Base-by-base conservation (phyloP, 768 basidiomycete species). In the Tulasnella sp. region DNA sequence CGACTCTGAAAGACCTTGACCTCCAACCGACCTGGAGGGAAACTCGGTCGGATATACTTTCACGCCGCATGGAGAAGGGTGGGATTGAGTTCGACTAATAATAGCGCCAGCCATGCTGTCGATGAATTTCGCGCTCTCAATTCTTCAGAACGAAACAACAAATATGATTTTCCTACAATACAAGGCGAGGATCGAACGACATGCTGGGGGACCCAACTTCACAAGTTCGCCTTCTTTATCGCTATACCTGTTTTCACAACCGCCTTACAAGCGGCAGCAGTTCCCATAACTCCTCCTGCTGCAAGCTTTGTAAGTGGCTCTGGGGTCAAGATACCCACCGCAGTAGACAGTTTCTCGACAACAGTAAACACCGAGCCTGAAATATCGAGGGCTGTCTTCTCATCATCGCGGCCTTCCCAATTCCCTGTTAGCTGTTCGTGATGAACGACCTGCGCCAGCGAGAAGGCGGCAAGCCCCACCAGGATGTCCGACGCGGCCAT, bases 381-480 rank as follows among this genome's bases (percentile, higher is more conserved):
- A 24, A 73, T 73, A n/a, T 34, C 31, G n/a, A 73, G 72, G 22
- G 72, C 72, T 1, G 72, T 73, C 37, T 40, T 44, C 24, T 37
- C 37, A 37, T 44, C 72, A 14, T 73, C 22, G 34, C 72, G 72
- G 18, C 72, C 72, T 22, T 40, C 24, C 37, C 37, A 73, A 4
- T 73, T 37, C 20, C 42, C 72, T 24, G 72, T 73, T 1, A 73
- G 42, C 42, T 73, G 31, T 1, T 40, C 37, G 31, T 34, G 72
- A 18, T 73, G 72, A 37, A 37, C 72, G 37, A n/a, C 72, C 31
- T 73, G 72, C 37, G 42, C 72, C 31, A 73, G 72, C 72, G 37
- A 37, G 42, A 73, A 73, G 18, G 72, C 37, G n/a, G 31, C 1
- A 44, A 73, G 72, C 37, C 37, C 37, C 22, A 73, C 37, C 31